Conservation (phyloP, 306 rosid genomes). For the Gillenia trifoliata region DNA sequence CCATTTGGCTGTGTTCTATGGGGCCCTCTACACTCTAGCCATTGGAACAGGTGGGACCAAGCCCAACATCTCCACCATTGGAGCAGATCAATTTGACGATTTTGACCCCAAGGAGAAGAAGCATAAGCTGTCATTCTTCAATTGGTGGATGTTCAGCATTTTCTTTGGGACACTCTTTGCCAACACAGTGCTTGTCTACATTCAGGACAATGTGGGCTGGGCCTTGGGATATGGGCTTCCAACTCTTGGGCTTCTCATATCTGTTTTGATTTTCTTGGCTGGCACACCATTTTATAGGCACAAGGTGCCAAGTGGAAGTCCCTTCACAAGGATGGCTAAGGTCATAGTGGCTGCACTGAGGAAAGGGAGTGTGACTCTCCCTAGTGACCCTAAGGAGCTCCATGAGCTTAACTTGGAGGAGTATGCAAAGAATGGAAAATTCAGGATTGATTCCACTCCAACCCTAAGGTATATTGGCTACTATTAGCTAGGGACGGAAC, state of each 20-base stretch:
- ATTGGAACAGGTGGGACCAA: conserved; percentile 89
- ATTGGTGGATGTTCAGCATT: conserved; percentile 98
- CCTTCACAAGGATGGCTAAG: conserved; percentile 54
- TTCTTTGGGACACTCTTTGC: conserved; percentile 84
- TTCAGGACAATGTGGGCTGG: conserved; percentile 95
- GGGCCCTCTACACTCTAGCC: conserved; percentile 82
- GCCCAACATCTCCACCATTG: conserved; percentile 91
- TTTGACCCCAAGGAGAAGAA: conserved; percentile 68
- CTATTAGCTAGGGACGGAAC: not conserved
- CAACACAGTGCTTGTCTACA: conserved; percentile 66
- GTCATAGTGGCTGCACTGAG: conserved; percentile 58
- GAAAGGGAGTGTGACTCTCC: conserved; percentile 56
- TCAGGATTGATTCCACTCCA: conserved; percentile 66
- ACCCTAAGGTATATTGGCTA: conserved; percentile 37
- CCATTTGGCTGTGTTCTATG: conserved; percentile 70
- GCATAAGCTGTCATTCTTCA: conserved; percentile 79
- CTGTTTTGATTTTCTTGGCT: conserved; percentile 45
- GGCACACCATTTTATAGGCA: conserved; percentile 90
- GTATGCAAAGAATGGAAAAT: conserved; percentile 39
- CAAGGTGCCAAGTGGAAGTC: conserved; percentile 42
- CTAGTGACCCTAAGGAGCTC: conserved; percentile 49
- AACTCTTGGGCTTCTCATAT: conserved; percentile 62
- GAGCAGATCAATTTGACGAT: conserved; percentile 94
- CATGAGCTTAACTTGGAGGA: conserved; percentile 51
- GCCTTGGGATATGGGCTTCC: conserved; percentile 84